Base-by-base conservation (phyloP, 805 yeast species). In the Tetrapisispora phaffii region DNA sequence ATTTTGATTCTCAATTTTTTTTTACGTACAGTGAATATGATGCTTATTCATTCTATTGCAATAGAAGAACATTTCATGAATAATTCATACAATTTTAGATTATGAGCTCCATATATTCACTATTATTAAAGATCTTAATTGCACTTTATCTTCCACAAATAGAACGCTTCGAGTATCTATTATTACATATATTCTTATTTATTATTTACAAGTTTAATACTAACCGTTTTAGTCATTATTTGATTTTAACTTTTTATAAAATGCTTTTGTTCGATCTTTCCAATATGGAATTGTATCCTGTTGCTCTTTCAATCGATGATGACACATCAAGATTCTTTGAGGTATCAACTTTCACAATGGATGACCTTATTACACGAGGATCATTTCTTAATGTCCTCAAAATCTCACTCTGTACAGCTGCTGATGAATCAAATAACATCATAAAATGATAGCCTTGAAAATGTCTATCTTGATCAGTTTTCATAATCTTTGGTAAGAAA, bases 381-480 rank as follows among this genome's bases (percentile, higher is more conserved):
- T 90, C 98, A 48, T 79, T 76, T 57, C 82, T 79, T 51, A 90
- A 67, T 4, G 93, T 79, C 67, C 95, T 76, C 51, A 80, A 67
- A 47, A 93, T 77, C 67, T 88, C 95, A 41, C 81, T 76, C 64
- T 90, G 97, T 8, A 86, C 97, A 32, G 82, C 79, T 15, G 90
- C 75, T 38, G 93, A 82, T 1, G 88, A 75, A 62, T 93, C 97
- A 61, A 90, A 93, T 19, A 85, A 71, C 80, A 90, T 78, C 47
- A 84, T 65, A 57, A 93, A 90, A 56, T 86, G 89, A 47, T 83
- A 81, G 2, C 97, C 97, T 61, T 86, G 89, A 60, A 86, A 86
- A 65, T 89, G 95, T 49, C 79, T 75, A 60, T 89, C 95, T 58
- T 88, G 94, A 58, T 87, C 87, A 59, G 85, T 85, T 52, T 80